Base-by-base conservation (phyloP, 1,284 basidiomycete genomes). In the Moesziomyces sp. region DNA sequence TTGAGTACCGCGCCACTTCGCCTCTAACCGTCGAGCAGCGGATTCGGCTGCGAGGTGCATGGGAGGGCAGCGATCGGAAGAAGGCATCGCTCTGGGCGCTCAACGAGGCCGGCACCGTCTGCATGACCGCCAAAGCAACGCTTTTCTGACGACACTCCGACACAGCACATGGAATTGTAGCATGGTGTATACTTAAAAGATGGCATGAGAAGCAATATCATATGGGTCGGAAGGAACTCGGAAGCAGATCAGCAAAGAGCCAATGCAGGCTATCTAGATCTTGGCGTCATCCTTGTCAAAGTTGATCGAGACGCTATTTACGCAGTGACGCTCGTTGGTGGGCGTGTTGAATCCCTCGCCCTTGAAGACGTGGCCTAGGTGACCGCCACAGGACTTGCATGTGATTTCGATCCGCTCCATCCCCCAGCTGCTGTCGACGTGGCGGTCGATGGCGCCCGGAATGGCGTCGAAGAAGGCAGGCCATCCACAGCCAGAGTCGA, bases 381-480 rank as follows among this genome's bases (percentile, higher is more conserved):
- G 94, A 2, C 94, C 93, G 14, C 92, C 93, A 76, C 94, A 96
- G 46, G 80, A 79, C 51, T 80, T 88, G 81, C 92, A 93, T 23
- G 89, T 91, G 50, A 94, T 93, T 85, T 93, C 92, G 7, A 86
- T 92, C 63, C 91, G 66, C 52, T 78, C 75, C 85, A 86, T 86
- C 46, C 86, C 85, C 76, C 85, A 85, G 13, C 85, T 84, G 26
- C 74, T 67, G 76, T 86, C 86, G 48, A 84, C 83, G 50, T 86
- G 85, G 44, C 87, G 88, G 57, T 85, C 88, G n/a, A 97, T 92
- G 14, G 94, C 93, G 38, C 94, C 94, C 1, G 94, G 94, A 62
- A 97, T 90, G 3, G 93, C 92, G 81, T 96, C 94, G 83, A 92
- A 97, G 88, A 95, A 97, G 0, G 94, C 94, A n/a, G 94, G 94